Conservation (phyloP, 2,329 filamentous ascomycete species). For the Rachicladosporium sp. region DNA sequence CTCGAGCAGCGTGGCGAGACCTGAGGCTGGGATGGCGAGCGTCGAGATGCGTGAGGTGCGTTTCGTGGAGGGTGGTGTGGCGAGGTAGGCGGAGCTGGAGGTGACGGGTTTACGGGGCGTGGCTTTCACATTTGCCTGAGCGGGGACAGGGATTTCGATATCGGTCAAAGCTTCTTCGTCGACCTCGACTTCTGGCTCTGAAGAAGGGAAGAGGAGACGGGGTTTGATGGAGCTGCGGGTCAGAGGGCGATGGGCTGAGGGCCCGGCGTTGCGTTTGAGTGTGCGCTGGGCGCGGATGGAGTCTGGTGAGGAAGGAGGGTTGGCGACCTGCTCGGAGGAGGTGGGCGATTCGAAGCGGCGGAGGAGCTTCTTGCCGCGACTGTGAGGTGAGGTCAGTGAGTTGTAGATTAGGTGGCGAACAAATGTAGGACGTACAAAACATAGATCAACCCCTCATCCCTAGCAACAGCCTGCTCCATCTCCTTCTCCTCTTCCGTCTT, state of each 20-base stretch:
- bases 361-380: conserved; percentile 70
- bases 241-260: conserved; percentile 35
- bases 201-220: conserved; percentile 54
- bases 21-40: conserved; percentile 23
- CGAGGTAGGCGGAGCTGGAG: conserved; percentile 39
- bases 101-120: conserved; percentile 13
- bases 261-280: conserved; percentile 27
- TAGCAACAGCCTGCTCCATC: conserved; percentile 50
- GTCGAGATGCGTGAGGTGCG: conserved; percentile 49
- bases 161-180: conserved; percentile 38
- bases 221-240: conserved; percentile 61
- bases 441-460: conserved; percentile 62
- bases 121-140: conserved; percentile 9
- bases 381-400: conserved; percentile 27
- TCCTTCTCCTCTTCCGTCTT: conserved; percentile 45
- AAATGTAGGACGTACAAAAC: conserved; percentile 53
- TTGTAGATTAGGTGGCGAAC: conserved; percentile 1
- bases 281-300: conserved; percentile 12
- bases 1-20: conserved; percentile 4
- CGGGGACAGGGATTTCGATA: conserved; percentile 13
- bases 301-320: background rate
- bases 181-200: conserved; percentile 20
- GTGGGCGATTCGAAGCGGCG: conserved; percentile 45
- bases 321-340: conserved; percentile 3
- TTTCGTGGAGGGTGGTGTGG: conserved; percentile 50